These are phyloP conservation scores for Peribolospora baueri DNA, from an alignment of 768 basidiomycete species.

Conservation along the genomic window DNA sequence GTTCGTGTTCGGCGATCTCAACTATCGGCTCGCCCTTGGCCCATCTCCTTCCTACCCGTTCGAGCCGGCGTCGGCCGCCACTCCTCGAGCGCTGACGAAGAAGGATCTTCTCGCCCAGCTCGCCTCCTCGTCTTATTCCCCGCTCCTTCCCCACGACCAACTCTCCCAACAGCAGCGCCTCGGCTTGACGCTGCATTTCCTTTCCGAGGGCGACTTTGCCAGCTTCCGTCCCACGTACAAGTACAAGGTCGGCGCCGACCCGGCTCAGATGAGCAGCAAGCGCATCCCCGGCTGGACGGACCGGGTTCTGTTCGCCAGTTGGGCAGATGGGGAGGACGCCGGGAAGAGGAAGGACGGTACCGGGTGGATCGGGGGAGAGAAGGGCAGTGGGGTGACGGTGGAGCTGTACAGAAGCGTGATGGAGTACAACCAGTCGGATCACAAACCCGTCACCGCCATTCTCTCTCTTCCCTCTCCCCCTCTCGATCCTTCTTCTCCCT, in stretches of 20 bases:
- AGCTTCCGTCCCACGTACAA: constrained; percentile 78
- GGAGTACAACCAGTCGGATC: constrained; percentile 70
- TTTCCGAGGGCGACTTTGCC: constrained; percentile 64
- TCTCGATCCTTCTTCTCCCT: constrained; percentile 19
- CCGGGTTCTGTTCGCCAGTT: constrained; percentile 60
- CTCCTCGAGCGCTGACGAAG: constrained; percentile 18
- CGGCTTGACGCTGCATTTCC: constrained; percentile 43
- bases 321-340: constrained; percentile 35
- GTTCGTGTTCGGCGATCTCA: constrained; percentile 58
- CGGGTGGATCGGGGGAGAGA: background rate
- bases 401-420: constrained; percentile 56
- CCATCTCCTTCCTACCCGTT: background rate
- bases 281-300: constrained; percentile 84
- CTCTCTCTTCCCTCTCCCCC: constrained; percentile 30
- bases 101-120: constrained; percentile 28
- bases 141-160: constrained; percentile 13
- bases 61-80: constrained; percentile 9
- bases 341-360: constrained; percentile 26
- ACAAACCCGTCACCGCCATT: constrained; percentile 70
- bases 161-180: constrained; percentile 32
- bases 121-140: constrained; percentile 9
- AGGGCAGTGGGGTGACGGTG: constrained; percentile 21
- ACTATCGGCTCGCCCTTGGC: constrained; percentile 15
- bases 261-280: constrained; percentile 27
- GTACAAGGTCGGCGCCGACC: constrained; percentile 35